Percentiles rank a stretch among this genome's conserved stretches.
These are phyloP conservation scores for Leptomonas seymouri DNA, from an alignment of 208 protist genomes.

Conservation along the genomic window DNA sequence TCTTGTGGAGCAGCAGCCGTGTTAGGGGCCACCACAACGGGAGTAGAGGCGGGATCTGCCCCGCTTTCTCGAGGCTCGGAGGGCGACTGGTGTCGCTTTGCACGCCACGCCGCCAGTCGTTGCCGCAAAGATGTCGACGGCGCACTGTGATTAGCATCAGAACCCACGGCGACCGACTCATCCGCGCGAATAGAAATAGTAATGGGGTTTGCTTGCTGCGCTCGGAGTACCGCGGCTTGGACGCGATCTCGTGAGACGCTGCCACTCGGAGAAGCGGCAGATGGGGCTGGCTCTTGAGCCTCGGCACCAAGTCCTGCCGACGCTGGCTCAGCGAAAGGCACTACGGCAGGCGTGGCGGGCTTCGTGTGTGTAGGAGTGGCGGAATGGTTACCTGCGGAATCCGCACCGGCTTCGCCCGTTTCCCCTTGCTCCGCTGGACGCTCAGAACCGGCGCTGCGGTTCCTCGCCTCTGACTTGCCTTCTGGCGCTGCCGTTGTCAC, in stretches of 20 bases:
- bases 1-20: not conserved
- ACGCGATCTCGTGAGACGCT: slow-evolving; percentile 18
- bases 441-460: too few relatives aligned
- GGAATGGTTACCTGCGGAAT: too few relatives aligned
- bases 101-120: slow-evolving; percentile 56
- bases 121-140: slow-evolving; percentile 26
- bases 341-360: too few relatives aligned
- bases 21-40: not conserved
- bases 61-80: not conserved
- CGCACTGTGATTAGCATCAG: not conserved
- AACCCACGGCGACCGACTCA: not conserved
- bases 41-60: not conserved
- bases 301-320: too few relatives aligned
- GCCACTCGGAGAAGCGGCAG: too few relatives aligned
- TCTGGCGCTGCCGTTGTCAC: not conserved
- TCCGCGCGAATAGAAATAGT: slow-evolving; percentile 5
- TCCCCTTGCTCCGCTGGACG: too few relatives aligned
- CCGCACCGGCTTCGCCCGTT: too few relatives aligned
- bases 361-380: too few relatives aligned
- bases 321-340: too few relatives aligned
- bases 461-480: not conserved
- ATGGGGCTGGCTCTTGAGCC: too few relatives aligned
- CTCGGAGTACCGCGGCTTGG: slow-evolving; percentile 15
- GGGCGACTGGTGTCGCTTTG: slow-evolving; percentile 24
- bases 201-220: slow-evolving; percentile 2